These are phyloP conservation scores for Vanrija humicola DNA, from an alignment of 1,284 basidiomycete genomes.

Conservation along the genomic window DNA sequence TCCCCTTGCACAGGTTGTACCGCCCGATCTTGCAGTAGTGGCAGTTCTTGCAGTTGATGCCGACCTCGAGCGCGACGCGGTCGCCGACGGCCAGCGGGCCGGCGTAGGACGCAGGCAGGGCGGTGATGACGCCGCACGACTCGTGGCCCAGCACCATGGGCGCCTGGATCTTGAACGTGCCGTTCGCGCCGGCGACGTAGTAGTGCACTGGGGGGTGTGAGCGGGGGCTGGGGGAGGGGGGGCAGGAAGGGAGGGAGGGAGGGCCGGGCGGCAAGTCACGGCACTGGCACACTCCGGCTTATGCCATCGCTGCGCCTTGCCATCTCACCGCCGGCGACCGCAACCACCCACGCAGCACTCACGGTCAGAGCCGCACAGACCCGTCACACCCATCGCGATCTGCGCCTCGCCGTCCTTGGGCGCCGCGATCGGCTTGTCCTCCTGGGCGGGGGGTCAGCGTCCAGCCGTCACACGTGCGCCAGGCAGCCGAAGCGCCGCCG, in stretches of 20 bases:
- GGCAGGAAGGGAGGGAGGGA: not conserved
- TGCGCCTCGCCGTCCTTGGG: conserved; percentile 46
- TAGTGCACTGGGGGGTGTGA: conserved; percentile 66
- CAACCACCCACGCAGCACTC: conserved; percentile 38
- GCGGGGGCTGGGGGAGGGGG: not conserved
- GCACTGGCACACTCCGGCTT: too few species aligned
- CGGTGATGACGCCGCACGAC: conserved; percentile 64
- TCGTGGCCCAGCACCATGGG: conserved; percentile 90
- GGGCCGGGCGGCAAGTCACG: too few species aligned
- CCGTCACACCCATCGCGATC: conserved; percentile 65
- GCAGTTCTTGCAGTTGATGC: conserved; percentile 73
- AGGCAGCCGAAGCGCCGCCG: not conserved
- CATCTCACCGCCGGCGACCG: too few species aligned
- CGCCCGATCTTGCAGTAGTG: conserved; percentile 59
- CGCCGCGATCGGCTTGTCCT: conserved; percentile 40
- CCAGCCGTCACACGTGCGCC: not conserved
- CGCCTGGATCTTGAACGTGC: conserved; percentile 76
- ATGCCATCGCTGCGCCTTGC: too few species aligned
- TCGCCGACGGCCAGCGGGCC: conserved; percentile 67
- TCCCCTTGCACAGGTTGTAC: conserved; percentile 83
- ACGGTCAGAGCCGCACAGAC: conserved; percentile 88
- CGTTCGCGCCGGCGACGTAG: conserved; percentile 81
- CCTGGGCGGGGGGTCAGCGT: conserved; percentile 25
- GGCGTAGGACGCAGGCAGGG: conserved; percentile 31
- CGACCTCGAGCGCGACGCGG: conserved; percentile 90